Percentiles rank a stretch among this genome's conserved stretches.
Evolutionary conservation across 768 basidiomycete genomes (phyloP).

Genomic region (Lactifluus rugatus): DNA sequence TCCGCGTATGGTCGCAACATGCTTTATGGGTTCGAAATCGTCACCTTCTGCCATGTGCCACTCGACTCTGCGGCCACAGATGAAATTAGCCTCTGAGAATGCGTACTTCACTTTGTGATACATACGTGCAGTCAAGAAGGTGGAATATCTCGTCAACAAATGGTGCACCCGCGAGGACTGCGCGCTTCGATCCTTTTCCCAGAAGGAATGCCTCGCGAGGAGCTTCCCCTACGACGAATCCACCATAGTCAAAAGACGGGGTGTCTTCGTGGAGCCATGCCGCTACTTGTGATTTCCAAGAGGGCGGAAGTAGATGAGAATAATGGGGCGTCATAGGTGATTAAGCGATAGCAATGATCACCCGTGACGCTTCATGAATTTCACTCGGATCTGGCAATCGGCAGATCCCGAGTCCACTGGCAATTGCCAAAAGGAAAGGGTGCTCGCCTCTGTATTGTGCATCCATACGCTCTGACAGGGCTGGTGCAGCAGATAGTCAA

Average conservation of each 20-base stretch:
- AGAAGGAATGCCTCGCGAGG: slow-evolving; percentile 77
- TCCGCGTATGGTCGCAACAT: slow-evolving; percentile 86
- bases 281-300: slow-evolving; percentile 76
- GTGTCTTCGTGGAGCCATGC: slow-evolving; percentile 89
- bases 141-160: slow-evolving; percentile 91
- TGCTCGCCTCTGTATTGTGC: too few species aligned
- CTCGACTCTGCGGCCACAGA: slow-evolving; percentile 52
- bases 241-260: slow-evolving; percentile 35
- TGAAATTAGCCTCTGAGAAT: neutral
- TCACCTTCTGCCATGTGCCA: slow-evolving; percentile 90
- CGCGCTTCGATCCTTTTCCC: slow-evolving; percentile 73
- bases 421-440: too few species aligned
- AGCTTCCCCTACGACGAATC: slow-evolving; percentile 91
- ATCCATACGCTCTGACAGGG: too few species aligned
- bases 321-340: neutral
- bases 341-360: too few species aligned
- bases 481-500: too few species aligned
- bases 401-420: too few species aligned
- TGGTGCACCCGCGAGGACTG: slow-evolving; percentile 87
- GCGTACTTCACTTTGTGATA: slow-evolving; percentile 17
- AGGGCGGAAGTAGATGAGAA: slow-evolving; percentile 30
- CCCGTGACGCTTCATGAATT: too few species aligned
- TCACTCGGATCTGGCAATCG: too few species aligned
- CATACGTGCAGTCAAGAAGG: slow-evolving; percentile 85
- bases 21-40: slow-evolving; percentile 66